Evolutionary conservation across 306 rosid species (phyloP).

Genomic region (Gastrolobium bilobum): DNA sequence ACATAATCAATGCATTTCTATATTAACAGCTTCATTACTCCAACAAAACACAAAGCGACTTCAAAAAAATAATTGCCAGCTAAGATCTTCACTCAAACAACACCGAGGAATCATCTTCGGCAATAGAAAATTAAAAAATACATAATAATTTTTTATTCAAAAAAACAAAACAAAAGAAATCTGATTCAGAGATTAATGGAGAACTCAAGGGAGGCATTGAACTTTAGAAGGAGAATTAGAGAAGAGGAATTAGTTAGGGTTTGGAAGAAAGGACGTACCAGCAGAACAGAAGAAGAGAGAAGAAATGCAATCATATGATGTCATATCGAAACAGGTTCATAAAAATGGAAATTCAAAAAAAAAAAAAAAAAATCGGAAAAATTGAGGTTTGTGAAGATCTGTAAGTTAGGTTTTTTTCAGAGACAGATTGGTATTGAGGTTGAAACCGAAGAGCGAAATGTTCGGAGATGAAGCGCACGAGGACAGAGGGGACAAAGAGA

Average conservation of each 20-base stretch:
- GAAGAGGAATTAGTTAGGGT: slow-evolving; percentile 57
- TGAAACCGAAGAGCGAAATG: slow-evolving; percentile 52
- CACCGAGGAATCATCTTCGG: background rate
- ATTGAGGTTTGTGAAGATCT: slow-evolving; percentile 54
- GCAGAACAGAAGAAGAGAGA: slow-evolving; percentile 17
- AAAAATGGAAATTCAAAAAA: slow-evolving; percentile 45
- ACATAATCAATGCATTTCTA: slow-evolving; percentile 33
- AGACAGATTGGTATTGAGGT: slow-evolving; percentile 37
- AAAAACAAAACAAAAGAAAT: slow-evolving; percentile 2
- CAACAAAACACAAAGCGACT: background rate
- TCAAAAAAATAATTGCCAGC: slow-evolving; percentile 45
- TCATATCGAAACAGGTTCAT: slow-evolving; percentile 53
- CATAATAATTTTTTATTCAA: background rate
- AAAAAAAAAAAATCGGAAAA: slow-evolving; percentile 31
- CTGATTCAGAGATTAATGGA: slow-evolving; percentile 35
- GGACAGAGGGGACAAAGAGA: slow-evolving; percentile 42
- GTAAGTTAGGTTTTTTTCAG: slow-evolving; percentile 33
- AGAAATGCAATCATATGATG: slow-evolving; percentile 42
- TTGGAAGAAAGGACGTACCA: slow-evolving; percentile 55
- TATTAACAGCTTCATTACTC: slow-evolving; percentile 20
- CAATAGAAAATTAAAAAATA: slow-evolving; percentile 20
- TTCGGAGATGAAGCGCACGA: slow-evolving; percentile 48
- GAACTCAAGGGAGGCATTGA: background rate
- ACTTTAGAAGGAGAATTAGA: background rate
- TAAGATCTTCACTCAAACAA: slow-evolving; percentile 40